These are phyloP conservation scores for Ananas comosus DNA, from an alignment of 176 grass and related monocot species.

Conservation along the genomic window DNA sequence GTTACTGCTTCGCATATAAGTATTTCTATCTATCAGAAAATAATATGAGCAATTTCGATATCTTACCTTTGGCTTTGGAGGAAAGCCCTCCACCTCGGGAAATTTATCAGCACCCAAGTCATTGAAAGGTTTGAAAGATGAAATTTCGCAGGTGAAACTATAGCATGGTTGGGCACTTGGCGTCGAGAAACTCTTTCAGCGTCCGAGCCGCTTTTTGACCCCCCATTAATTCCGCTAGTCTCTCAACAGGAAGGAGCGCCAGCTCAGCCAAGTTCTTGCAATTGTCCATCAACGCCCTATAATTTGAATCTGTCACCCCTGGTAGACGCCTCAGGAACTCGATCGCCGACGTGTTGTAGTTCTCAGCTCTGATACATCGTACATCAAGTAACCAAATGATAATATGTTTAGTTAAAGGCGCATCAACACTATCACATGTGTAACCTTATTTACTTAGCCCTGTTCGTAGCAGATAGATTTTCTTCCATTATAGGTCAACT, in stretches of 20 bases:
- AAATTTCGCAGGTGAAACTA: constrained; percentile 10
- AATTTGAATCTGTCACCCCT: constrained; percentile 86
- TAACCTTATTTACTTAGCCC: too few relatives aligned
- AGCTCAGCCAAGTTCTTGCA: constrained; percentile 78
- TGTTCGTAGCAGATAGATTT: too few relatives aligned
- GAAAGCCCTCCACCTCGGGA: too few relatives aligned
- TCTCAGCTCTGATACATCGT: constrained; percentile 57
- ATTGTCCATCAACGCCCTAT: constrained; percentile 70
- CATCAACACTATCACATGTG: too few relatives aligned
- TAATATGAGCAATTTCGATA: too few relatives aligned
- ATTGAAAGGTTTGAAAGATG: too few relatives aligned
- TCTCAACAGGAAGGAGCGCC: constrained; percentile 62
- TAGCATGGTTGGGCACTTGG: constrained; percentile 77
- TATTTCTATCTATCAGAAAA: too few relatives aligned
- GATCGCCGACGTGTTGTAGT: constrained; percentile 86
- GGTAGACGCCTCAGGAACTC: constrained; percentile 91
- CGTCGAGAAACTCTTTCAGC: constrained; percentile 88
- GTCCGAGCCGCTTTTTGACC: constrained; percentile 70
- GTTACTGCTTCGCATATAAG: too few relatives aligned
- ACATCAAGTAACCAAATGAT: background rate
- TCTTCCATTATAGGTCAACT: too few relatives aligned
- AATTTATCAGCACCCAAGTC: too few relatives aligned
- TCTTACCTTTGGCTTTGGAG: too few relatives aligned
- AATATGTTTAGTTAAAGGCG: too few relatives aligned
- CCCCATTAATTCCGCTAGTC: constrained; percentile 63